Conservation (phyloP, 2,329 filamentous ascomycete genomes). For the Phyllosticta citrichinensis region DNA sequence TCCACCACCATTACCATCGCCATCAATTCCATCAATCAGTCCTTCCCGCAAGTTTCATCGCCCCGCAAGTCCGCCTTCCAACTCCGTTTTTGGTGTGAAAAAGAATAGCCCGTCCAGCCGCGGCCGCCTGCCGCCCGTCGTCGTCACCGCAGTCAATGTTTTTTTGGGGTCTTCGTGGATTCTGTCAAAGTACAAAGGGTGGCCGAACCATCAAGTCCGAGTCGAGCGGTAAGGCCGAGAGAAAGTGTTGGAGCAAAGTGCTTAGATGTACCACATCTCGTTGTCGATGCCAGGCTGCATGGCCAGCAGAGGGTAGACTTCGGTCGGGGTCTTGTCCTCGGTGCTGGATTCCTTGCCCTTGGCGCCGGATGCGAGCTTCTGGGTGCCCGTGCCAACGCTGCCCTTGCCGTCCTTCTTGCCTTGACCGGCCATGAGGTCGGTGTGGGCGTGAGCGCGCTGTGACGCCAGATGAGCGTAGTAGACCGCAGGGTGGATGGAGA, state of each 20-base stretch:
- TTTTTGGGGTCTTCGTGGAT: neutral
- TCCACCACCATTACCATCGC: no score
- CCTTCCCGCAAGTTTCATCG: no score
- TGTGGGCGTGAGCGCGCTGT: slow-evolving; percentile 64
- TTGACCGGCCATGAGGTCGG: neutral
- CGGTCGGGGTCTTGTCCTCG: slow-evolving; percentile 20
- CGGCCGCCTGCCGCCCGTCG: neutral
- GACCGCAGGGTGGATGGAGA: slow-evolving; percentile 77
- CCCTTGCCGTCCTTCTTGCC: neutral
- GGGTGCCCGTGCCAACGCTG: neutral
- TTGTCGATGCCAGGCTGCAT: slow-evolving; percentile 32
- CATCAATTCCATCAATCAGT: no score
- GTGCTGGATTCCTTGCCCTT: slow-evolving; percentile 20
- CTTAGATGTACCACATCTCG: slow-evolving; percentile 42
- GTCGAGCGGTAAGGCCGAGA: neutral
- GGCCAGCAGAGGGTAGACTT: slow-evolving; percentile 30
- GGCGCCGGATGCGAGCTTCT: slow-evolving; percentile 12
- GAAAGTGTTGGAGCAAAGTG: neutral
- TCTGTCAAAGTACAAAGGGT: no score
- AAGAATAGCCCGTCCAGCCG: no score
- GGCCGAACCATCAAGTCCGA: no score
- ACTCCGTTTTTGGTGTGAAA: no score
- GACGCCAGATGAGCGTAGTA: slow-evolving; percentile 94
- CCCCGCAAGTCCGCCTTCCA: no score
- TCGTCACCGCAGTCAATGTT: neutral